phyloP scores from a whole-genome alignment of 257 asterid species.

The Pogostemon cablin region DNA sequence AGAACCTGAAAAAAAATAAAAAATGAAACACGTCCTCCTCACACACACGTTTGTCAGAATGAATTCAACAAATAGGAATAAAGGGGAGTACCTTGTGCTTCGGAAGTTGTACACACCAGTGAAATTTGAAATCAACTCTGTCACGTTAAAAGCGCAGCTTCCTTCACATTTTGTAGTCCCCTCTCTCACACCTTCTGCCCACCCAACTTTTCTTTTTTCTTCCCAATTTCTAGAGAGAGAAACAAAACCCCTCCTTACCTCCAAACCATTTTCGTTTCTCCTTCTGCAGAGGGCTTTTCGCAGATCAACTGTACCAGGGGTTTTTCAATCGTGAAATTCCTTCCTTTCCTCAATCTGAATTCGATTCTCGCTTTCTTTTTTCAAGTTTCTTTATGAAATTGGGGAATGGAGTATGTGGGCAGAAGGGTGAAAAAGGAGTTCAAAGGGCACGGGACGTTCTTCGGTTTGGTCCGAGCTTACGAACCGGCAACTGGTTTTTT shows the following conservation, averaged over 20 bases:
- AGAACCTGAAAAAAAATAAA: too few species aligned
- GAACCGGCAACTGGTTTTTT: conserved; percentile 53
- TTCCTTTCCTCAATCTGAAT: conserved; percentile 21
- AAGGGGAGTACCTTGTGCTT: conserved; percentile 35
- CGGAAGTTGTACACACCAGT: conserved; percentile 36
- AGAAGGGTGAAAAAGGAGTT: conserved; percentile 67
- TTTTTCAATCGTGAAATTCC: not conserved
- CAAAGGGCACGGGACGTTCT: conserved; percentile 46
- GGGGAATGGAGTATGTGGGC: conserved; percentile 73
- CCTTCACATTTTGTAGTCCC: conserved; percentile 45
- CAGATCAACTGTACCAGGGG: conserved; percentile 33
- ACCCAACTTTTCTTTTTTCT: conserved; percentile 33
- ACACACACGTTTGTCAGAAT: conserved; percentile 14
- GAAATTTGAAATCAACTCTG: conserved; percentile 25
- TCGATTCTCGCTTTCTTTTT: conserved; percentile 23
- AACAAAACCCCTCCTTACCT: conserved; percentile 33
- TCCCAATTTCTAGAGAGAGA: conserved; percentile 51
- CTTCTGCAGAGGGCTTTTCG: conserved; percentile 36
- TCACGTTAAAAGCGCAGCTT: conserved; percentile 40
- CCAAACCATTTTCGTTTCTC: conserved; percentile 33
- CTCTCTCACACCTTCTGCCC: conserved; percentile 41
- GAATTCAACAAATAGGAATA: not conserved
- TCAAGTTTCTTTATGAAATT: conserved; percentile 35
- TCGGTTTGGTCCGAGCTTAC: conserved; percentile 58
- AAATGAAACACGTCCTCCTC: not conserved